Percentiles rank a stretch among this genome's conserved stretches.
phyloP scores from a whole-genome alignment of 495 filamentous ascomycete species.

The Elasticomyces elasticus region DNA sequence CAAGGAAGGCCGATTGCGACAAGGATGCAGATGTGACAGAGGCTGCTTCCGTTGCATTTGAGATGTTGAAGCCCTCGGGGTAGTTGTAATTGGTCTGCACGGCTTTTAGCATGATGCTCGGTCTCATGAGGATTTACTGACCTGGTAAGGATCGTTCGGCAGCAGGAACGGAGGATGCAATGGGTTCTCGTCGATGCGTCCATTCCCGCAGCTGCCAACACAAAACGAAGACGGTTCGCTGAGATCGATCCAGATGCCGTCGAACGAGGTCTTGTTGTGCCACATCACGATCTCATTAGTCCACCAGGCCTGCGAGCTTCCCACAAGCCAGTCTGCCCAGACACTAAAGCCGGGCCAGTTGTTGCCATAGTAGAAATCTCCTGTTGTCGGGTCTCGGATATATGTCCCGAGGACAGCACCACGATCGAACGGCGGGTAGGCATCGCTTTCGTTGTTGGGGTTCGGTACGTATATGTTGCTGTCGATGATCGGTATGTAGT shows the following conservation, averaged over 20 bases:
- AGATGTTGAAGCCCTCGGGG: constrained; percentile 17
- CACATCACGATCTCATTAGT: constrained; percentile 6
- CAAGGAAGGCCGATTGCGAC: not conserved
- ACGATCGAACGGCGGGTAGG: constrained; percentile 11
- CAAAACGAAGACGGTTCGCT: constrained; percentile 54
- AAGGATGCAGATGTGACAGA: constrained; percentile 5
- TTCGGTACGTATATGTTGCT: constrained; percentile 15
- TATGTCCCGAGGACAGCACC: constrained; percentile 10
- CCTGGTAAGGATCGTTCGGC: constrained; percentile 47
- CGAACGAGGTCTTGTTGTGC: constrained; percentile 15
- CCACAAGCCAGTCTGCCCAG: constrained; percentile 17
- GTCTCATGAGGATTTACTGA: too few species aligned
- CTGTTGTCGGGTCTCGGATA: constrained; percentile 10
- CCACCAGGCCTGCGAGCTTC: constrained; percentile 15
- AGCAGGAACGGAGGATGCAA: constrained; percentile 53
- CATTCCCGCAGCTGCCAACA: constrained; percentile 57
- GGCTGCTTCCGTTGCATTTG: constrained; percentile 20
- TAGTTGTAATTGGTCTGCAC: constrained; percentile 17
- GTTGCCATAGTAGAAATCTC: constrained; percentile 9
- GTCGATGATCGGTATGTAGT: constrained; percentile 20
- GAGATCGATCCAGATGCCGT: constrained; percentile 25
- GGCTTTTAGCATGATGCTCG: too few species aligned
- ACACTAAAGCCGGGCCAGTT: constrained; percentile 17
- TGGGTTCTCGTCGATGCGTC: constrained; percentile 52
- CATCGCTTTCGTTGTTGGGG: constrained; percentile 15